Evolutionary conservation across 495 filamentous ascomycete genomes (phyloP).

Genomic region (Podospora tetraspora): DNA sequence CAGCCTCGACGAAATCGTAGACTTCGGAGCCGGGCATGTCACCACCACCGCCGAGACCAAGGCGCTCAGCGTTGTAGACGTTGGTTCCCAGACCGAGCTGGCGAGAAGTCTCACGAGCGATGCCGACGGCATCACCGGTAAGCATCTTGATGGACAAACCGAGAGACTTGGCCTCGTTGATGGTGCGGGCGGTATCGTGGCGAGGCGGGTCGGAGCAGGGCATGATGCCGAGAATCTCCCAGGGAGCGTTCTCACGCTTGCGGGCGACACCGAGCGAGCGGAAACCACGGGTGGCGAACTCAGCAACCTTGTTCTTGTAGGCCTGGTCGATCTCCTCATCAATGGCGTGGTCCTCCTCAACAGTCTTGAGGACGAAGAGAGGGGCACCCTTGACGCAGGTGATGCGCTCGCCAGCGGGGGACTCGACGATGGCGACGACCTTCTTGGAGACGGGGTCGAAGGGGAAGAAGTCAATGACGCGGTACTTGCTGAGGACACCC

Average conservation of each 20-base stretch:
- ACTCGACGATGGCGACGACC: conserved; percentile 77
- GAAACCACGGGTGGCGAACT: conserved; percentile 88
- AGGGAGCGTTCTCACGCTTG: conserved; percentile 66
- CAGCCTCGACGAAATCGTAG: conserved; percentile 90
- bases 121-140: conserved; percentile 91
- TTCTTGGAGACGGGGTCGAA: conserved; percentile 96
- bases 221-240: conserved; percentile 93
- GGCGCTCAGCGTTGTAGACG: conserved; percentile 86
- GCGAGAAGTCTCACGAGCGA: conserved; percentile 84
- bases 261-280: conserved; percentile 88
- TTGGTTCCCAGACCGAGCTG: conserved; percentile 89
- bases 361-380: conserved; percentile 73
- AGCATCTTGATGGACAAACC: conserved; percentile 94
- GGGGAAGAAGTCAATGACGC: conserved; percentile 73
- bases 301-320: conserved; percentile 85
- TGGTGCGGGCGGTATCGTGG: conserved; percentile 83
- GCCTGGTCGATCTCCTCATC: conserved; percentile 66
- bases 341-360: conserved; percentile 73
- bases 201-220: conserved; percentile 89
- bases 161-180: conserved; percentile 81
- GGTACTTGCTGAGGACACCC: conserved; percentile 66
- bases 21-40: conserved; percentile 89
- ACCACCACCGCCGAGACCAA: conserved; percentile 76
- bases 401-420: conserved; percentile 72
- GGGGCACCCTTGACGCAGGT: conserved; percentile 90